Evolutionary conservation across 2,329 filamentous ascomycete genomes (phyloP).

Genomic region (Xylaria polymorpha): DNA sequence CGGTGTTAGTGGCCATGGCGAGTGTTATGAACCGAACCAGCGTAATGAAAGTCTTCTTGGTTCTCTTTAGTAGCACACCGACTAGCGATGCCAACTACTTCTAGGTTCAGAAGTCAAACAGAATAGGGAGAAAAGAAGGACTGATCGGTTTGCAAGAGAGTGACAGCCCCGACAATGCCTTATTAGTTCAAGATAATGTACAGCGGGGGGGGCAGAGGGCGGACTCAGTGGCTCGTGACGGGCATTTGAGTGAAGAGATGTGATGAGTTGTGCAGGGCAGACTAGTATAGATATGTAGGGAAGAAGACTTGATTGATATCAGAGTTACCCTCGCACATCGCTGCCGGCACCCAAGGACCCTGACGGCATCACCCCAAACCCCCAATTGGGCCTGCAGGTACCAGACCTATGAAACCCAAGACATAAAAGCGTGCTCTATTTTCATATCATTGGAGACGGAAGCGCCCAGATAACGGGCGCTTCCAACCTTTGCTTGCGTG

Average conservation of each 20-base stretch:
- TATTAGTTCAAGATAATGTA: conserved; percentile 17
- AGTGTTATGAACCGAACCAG: conserved; percentile 26
- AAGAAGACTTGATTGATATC: conserved; percentile 34
- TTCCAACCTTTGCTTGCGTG: conserved; percentile 33
- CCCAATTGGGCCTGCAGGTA: conserved; percentile 41
- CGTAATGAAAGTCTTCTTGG: conserved; percentile 10
- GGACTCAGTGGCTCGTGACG: conserved; percentile 30
- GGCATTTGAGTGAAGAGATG: conserved; percentile 37
- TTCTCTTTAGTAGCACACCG: conserved; percentile 1
- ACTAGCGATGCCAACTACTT: conserved; percentile 15
- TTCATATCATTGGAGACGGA: conserved; percentile 45
- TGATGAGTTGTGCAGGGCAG: conserved; percentile 45
- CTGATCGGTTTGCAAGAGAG: conserved; percentile 5
- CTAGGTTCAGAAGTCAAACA: conserved; percentile 3
- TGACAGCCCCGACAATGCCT: conserved; percentile 21
- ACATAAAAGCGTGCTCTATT: conserved; percentile 43
- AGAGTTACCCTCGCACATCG: conserved; percentile 41
- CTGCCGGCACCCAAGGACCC: conserved; percentile 30
- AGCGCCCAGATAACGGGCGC: conserved; percentile 43
- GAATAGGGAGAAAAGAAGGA: conserved; percentile 16
- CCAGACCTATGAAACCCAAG: conserved; percentile 37
- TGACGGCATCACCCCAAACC: conserved; percentile 12
- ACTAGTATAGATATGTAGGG: conserved; percentile 31
- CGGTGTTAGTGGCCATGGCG: conserved; percentile 33
- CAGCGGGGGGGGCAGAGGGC: conserved; percentile 22